Percentiles rank a stretch among this genome's conserved stretches.
Evolutionary conservation across 164 flowering plant species (phyloP).

Genomic region (Vitis cinerea): DNA sequence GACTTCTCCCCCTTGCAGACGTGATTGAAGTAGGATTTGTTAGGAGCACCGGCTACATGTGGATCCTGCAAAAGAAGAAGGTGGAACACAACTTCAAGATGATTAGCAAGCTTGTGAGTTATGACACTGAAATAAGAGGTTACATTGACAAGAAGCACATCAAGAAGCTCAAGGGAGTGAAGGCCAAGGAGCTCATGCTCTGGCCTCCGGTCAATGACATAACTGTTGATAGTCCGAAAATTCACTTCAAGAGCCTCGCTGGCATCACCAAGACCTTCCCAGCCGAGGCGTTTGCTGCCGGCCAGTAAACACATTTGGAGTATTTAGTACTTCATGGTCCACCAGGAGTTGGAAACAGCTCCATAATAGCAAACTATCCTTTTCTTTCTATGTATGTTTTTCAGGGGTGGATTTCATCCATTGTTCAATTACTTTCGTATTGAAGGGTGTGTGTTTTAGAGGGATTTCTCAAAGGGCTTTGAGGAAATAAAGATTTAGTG

Average conservation of each 20-base stretch:
- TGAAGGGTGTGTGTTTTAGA: too few species aligned
- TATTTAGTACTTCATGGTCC: too few species aligned
- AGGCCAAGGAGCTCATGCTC: slow-evolving; percentile 42
- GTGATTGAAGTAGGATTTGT: slow-evolving; percentile 33
- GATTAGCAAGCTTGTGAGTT: slow-evolving; percentile 31
- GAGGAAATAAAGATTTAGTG: too few species aligned
- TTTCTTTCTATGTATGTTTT: too few species aligned
- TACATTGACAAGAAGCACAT: slow-evolving; percentile 21
- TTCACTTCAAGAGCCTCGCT: slow-evolving; percentile 39
- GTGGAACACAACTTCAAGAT: slow-evolving; percentile 35
- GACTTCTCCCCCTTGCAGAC: slow-evolving; percentile 34
- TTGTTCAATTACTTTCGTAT: too few species aligned
- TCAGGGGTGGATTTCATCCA: too few species aligned
- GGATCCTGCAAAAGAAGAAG: slow-evolving; percentile 36
- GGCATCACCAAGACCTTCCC: slow-evolving; percentile 43
- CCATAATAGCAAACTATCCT: too few species aligned
- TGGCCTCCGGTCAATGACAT: slow-evolving; percentile 40
- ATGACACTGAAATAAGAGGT: slow-evolving; percentile 19
- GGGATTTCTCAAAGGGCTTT: too few species aligned
- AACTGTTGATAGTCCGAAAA: slow-evolving; percentile 24
- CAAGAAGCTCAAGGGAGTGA: slow-evolving; percentile 45
- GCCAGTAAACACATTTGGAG: slow-evolving; percentile 13
- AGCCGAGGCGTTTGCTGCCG: slow-evolving; percentile 31
- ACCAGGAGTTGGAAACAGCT: too few species aligned
- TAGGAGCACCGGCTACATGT: slow-evolving; percentile 33